Evolutionary conservation across 1,284 basidiomycete species (phyloP).

Genomic region (Marasmius sp.): DNA sequence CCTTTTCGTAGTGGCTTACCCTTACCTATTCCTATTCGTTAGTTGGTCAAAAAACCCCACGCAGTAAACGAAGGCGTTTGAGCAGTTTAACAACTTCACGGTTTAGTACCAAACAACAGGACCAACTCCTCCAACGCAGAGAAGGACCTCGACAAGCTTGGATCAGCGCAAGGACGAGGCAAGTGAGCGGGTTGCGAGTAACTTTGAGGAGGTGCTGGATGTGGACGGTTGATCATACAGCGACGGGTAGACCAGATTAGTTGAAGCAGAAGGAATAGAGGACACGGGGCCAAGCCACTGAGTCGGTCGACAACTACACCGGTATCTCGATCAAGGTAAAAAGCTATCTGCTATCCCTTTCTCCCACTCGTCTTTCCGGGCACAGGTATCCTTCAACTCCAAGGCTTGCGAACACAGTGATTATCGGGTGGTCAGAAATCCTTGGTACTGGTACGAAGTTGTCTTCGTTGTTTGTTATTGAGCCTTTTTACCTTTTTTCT

Average conservation of each 20-base stretch:
- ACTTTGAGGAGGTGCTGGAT: slow-evolving; percentile 94
- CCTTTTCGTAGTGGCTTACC: neutral
- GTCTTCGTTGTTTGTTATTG: too few relatives aligned
- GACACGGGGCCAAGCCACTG: slow-evolving; percentile 71
- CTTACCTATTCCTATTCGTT: slow-evolving; percentile 12
- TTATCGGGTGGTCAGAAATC: slow-evolving; percentile 98
- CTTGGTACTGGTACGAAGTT: slow-evolving; percentile 85
- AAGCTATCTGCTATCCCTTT: too few relatives aligned
- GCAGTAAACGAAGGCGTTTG: slow-evolving; percentile 95
- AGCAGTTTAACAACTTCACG: slow-evolving; percentile 97
- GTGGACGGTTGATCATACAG: slow-evolving; percentile 89
- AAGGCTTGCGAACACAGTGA: slow-evolving; percentile 96
- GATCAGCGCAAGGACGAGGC: slow-evolving; percentile 97
- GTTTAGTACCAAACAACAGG: slow-evolving; percentile 97
- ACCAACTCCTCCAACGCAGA: slow-evolving; percentile 83
- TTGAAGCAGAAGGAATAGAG: slow-evolving; percentile 55
- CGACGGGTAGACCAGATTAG: slow-evolving; percentile 81
- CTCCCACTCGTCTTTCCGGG: neutral
- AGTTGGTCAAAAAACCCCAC: slow-evolving; percentile 92
- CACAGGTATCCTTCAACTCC: slow-evolving; percentile 94
- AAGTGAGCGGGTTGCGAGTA: slow-evolving; percentile 93
- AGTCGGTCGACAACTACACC: slow-evolving; percentile 92
- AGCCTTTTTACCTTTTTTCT: neutral
- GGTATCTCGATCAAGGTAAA: slow-evolving; percentile 90
- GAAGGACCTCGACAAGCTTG: slow-evolving; percentile 90